These are phyloP conservation scores for Penicillium hordei DNA, from an alignment of 2,329 filamentous ascomycete genomes.

Conservation along the genomic window DNA sequence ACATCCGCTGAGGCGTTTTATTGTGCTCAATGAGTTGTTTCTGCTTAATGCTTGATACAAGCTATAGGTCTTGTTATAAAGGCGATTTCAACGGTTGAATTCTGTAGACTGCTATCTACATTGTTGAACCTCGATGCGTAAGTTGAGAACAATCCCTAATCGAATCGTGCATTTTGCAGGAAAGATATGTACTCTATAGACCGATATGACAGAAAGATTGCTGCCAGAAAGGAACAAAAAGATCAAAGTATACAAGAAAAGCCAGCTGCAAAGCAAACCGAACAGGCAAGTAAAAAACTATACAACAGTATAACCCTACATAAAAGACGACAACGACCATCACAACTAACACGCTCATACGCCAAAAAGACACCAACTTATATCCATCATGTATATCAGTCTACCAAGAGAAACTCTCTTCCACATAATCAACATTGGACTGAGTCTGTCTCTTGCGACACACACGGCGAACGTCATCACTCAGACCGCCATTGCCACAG, in stretches of 20 bases:
- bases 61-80: too few relatives aligned
- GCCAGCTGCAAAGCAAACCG: constrained; percentile 4
- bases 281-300: constrained; percentile 1
- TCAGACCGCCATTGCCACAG: constrained; percentile 72
- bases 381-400: background rate
- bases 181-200: constrained; percentile 15
- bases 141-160: background rate
- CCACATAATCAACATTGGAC: constrained; percentile 69
- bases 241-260: constrained; percentile 6
- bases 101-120: background rate
- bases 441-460: constrained; percentile 62
- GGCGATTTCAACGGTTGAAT: background rate
- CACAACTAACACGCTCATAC: constrained; percentile 1
- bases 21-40: too few relatives aligned
- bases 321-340: background rate
- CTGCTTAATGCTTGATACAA: too few relatives aligned
- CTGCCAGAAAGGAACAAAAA: background rate
- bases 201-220: background rate
- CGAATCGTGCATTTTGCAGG: constrained; percentile 10
- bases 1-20: too few relatives aligned
- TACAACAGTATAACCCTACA: background rate
- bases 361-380: background rate
- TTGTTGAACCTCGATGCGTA: background rate
- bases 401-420: constrained; percentile 67
- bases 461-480: constrained; percentile 71